Evolutionary conservation across 257 asterid genomes (phyloP), one percentile per base, ranked within the genome.

Genomic region (Buddleja alternifolia): DNA sequence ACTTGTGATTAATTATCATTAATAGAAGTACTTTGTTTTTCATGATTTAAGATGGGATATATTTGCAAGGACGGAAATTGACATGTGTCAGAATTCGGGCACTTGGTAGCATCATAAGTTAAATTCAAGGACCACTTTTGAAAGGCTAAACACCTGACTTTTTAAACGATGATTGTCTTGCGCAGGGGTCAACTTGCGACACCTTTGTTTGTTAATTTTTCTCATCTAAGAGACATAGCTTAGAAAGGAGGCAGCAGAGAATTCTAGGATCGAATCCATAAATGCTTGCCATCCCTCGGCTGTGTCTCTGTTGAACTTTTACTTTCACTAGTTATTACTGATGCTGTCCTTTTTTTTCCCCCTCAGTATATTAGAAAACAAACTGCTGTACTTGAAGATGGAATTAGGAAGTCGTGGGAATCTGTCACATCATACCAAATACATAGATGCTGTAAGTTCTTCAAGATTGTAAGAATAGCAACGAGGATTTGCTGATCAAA

Each of bases 351-450:
- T 67, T 74, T 29, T 24, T 29, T 50, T 63, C 34, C 34, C 34
- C 5, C 82, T 84, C 91, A 94, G 99, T 94, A 89, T 80, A 86
- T 94, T 73, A 96, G 87, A 80, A 86, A 84, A 72, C 97, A 89
- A 77, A 84, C 82, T 50, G 62, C 75, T 54, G 70, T 66, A 62
- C 97, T 94, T 60, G 92, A 89, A 82, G 97, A 87, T 40, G 84
- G 96, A 71, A 94, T 94, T 65, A 83, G 88, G 80, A 90, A 81
- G 73, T 91, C 95, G 2, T 94, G 97, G 99, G 63, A 68, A 56
- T 77, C 96, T 70, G 78, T 83, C 66, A 68, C 77, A 69, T 81
- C 78, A 59, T 66, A 73, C 60, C 80, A 63, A 66, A 63, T 58
- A 60, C 63, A 75, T 69, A 73, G 72, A 78, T 51, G 36, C 70